Conservation (phyloP, 805 yeast genomes). For the Cyberlindnera mississippiensis region DNA sequence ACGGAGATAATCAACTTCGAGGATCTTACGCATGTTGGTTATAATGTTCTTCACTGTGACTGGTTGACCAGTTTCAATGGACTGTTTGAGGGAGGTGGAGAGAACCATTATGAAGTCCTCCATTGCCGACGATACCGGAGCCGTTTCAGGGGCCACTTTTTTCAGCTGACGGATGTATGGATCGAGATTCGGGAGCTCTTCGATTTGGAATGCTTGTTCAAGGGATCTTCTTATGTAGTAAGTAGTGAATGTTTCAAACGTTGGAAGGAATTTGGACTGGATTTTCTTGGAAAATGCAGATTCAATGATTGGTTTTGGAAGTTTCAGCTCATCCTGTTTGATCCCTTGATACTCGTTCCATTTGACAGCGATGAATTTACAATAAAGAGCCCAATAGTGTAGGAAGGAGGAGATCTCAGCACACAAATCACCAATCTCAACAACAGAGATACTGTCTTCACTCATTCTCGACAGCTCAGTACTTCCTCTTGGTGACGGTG, state of each 20-base stretch:
- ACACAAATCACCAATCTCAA: slow-evolving; percentile 61
- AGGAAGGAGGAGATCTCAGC: slow-evolving; percentile 72
- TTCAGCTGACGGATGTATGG: slow-evolving; percentile 27
- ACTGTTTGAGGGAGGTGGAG: slow-evolving; percentile 60
- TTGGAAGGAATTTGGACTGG: slow-evolving; percentile 47
- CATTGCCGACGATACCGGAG: slow-evolving; percentile 76
- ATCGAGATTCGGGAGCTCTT: slow-evolving; percentile 63
- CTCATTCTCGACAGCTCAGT: slow-evolving; percentile 29
- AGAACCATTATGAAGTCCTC: slow-evolving; percentile 80
- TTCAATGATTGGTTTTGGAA: slow-evolving; percentile 50
- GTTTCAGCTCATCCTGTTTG: slow-evolving; percentile 27
- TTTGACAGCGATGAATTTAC: slow-evolving; percentile 64
- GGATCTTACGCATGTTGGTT: slow-evolving; percentile 49
- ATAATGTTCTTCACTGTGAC: slow-evolving; percentile 51
- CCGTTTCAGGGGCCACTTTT: slow-evolving; percentile 42
- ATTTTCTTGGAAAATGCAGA: slow-evolving; percentile 58
- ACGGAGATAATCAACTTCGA: slow-evolving; percentile 61
- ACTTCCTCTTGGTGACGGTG: slow-evolving; percentile 25
- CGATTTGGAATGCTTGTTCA: slow-evolving; percentile 76
- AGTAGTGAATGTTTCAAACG: slow-evolving; percentile 58
- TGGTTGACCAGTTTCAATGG: slow-evolving; percentile 68
- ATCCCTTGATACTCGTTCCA: slow-evolving; percentile 48
- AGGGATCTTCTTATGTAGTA: slow-evolving; percentile 74
- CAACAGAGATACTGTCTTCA: slow-evolving; percentile 46
- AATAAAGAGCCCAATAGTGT: slow-evolving; percentile 81